These are phyloP conservation scores for Prunus salicina DNA, from an alignment of 306 rosid species.

Conservation along the genomic window DNA sequence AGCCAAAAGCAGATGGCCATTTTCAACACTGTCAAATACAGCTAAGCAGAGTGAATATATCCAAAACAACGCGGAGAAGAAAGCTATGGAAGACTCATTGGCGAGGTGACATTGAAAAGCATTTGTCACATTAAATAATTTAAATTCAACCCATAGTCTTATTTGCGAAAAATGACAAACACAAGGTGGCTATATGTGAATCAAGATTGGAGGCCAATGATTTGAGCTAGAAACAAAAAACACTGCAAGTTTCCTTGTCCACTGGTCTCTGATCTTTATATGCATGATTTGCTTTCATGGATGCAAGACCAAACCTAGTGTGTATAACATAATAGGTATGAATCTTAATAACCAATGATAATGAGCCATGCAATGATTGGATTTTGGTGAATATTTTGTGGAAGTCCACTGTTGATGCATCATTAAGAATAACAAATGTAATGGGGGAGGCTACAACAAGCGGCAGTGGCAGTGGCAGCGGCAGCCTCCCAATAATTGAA, in stretches of 20 bases:
- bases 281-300: not conserved
- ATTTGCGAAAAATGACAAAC: not conserved
- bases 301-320: not conserved
- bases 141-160: not conserved
- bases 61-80: slow-evolving; percentile 15
- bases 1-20: no score
- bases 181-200: not conserved
- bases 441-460: not conserved
- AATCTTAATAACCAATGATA: not conserved
- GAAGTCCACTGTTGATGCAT: not conserved
- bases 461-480: not conserved
- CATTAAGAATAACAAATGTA: not conserved
- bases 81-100: not conserved
- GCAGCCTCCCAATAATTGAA: slow-evolving; percentile 1
- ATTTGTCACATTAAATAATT: not conserved
- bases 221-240: not conserved
- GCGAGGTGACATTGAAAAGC: not conserved
- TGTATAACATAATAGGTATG: not conserved
- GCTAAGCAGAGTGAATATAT: slow-evolving; percentile 34
- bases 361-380: not conserved
- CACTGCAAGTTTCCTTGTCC: not conserved
- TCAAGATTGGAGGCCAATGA: slow-evolving; percentile 6
- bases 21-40: no score
- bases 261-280: not conserved
- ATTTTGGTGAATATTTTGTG: not conserved